These are phyloP conservation scores for Babesia ovata DNA, from an alignment of 169 alveolate genomes.

Conservation along the genomic window DNA sequence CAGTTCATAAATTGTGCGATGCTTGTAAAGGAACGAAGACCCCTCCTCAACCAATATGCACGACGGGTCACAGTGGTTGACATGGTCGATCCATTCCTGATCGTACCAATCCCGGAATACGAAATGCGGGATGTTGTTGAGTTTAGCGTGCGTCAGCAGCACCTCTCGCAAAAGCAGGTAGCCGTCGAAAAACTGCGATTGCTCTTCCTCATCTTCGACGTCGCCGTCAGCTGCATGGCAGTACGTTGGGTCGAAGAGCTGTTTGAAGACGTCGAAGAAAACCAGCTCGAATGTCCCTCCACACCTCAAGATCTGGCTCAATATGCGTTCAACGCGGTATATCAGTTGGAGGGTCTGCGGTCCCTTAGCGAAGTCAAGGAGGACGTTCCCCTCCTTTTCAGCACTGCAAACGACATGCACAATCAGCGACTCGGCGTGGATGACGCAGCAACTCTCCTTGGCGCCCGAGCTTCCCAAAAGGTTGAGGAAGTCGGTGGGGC, in stretches of 20 bases:
- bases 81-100: constrained; percentile 49
- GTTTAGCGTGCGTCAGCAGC: constrained; percentile 68
- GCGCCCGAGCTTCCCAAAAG: constrained; percentile 49
- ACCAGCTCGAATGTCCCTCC: constrained; percentile 69
- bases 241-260: constrained; percentile 58
- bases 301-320: constrained; percentile 15
- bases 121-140: constrained; percentile 56
- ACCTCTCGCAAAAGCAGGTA: constrained; percentile 64
- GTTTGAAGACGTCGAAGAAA: constrained; percentile 72
- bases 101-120: constrained; percentile 76
- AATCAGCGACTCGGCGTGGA: constrained; percentile 66
- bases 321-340: constrained; percentile 54
- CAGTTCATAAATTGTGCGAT: constrained; percentile 67
- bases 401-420: constrained; percentile 59
- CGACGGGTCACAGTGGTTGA: constrained; percentile 70
- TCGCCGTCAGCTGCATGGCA: constrained; percentile 6
- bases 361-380: constrained; percentile 48
- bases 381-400: constrained; percentile 55
- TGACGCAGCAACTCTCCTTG: constrained; percentile 49
- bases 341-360: constrained; percentile 64
- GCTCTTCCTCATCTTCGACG: constrained; percentile 33
- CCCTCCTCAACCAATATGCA: constrained; percentile 78
- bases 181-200: constrained; percentile 50
- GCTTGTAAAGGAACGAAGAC: constrained; percentile 74
- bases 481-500: constrained; percentile 42